Evolutionary conservation across 1,284 basidiomycete genomes (phyloP).

Genomic region (Amylostereum areolatum): DNA sequence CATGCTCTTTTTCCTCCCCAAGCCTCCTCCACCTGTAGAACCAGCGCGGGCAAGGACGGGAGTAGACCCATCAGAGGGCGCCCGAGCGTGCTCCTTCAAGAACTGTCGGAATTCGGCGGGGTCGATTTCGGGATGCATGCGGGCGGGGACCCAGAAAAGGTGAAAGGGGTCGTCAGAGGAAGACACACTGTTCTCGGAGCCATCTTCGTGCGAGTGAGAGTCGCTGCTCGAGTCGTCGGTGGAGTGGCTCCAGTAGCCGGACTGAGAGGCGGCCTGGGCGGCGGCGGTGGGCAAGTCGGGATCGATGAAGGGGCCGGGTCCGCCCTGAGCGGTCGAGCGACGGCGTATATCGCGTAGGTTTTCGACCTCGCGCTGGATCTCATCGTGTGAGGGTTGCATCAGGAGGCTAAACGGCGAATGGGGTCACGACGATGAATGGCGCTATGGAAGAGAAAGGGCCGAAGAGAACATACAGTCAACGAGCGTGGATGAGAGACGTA

Average conservation of each 20-base stretch:
- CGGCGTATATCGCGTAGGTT: conserved; percentile 77
- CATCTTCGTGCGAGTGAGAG: conserved; percentile 43
- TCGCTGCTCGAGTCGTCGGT: conserved; percentile 39
- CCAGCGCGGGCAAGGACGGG: conserved; percentile 29
- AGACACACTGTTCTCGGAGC: conserved; percentile 27
- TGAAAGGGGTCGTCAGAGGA: conserved; percentile 68
- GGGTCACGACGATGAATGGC: too few species aligned
- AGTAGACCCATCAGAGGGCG: conserved; percentile 42
- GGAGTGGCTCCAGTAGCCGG: conserved; percentile 42
- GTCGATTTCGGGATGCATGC: conserved; percentile 94
- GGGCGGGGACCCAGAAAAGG: conserved; percentile 97
- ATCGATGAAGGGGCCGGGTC: conserved; percentile 76
- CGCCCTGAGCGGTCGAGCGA: conserved; percentile 66
- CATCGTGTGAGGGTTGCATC: conserved; percentile 75
- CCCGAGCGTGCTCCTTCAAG: conserved; percentile 85
- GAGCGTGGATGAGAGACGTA: too few species aligned
- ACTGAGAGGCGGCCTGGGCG: conserved; percentile 46
- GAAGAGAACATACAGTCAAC: too few species aligned
- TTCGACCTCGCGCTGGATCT: conserved; percentile 84
- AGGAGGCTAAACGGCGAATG: not conserved
- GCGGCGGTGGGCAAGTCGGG: conserved; percentile 77
- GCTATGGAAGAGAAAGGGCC: too few species aligned
- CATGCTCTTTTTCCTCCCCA: conserved; percentile 84
- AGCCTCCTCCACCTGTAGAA: conserved; percentile 36
- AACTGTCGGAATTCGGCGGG: conserved; percentile 94